Conservation (phyloP, 768 basidiomycete genomes). For the Auricularia sp. region DNA sequence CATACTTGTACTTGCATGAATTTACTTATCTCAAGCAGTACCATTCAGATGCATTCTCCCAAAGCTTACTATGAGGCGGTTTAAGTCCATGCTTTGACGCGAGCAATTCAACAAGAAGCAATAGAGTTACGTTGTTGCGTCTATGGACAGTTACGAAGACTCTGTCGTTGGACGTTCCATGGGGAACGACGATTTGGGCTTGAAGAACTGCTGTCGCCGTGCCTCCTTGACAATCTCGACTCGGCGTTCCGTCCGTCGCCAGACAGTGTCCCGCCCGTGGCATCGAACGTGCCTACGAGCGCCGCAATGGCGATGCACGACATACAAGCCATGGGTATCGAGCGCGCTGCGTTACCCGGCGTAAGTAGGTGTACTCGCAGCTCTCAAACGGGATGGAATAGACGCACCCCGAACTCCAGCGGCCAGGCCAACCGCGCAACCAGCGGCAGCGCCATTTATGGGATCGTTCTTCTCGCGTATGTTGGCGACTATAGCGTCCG, state of each 20-base stretch:
- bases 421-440: constrained; percentile 87
- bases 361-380: constrained; percentile 6
- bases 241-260: constrained; percentile 27
- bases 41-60: too few species aligned
- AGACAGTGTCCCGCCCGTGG: constrained; percentile 49
- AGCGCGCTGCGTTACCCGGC: constrained; percentile 46
- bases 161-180: not conserved
- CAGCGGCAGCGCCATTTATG: constrained; percentile 74
- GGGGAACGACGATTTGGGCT: constrained; percentile 18
- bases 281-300: constrained; percentile 72
- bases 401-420: constrained; percentile 71
- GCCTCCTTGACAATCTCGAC: constrained; percentile 43
- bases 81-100: too few species aligned
- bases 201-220: constrained; percentile 74
- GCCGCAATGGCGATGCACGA: constrained; percentile 72
- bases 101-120: too few species aligned
- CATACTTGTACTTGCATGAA: too few species aligned
- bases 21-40: too few species aligned
- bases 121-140: not conserved
- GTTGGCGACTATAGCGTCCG: constrained; percentile 75
- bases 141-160: not conserved
- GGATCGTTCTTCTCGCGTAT: constrained; percentile 67
- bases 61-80: too few species aligned
- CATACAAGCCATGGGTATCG: constrained; percentile 70
- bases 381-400: not conserved